Base-by-base conservation (phyloP, 495 filamentous ascomycete genomes). In the Astrocystis sublimbata region DNA sequence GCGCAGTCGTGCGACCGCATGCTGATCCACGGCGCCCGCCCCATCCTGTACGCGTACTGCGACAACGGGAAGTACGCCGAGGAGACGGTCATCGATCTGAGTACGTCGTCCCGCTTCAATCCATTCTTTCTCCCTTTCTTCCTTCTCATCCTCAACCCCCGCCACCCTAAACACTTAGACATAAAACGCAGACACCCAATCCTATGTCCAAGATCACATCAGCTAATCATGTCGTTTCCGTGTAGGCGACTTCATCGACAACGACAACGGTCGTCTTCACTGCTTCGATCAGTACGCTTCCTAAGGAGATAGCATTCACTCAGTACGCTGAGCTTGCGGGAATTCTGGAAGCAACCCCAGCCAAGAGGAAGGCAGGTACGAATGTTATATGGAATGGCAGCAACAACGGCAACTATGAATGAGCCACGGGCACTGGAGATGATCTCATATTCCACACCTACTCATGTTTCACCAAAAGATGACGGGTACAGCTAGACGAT, bases 1-100 rank as follows among this genome's bases (percentile, higher is more conserved):
- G 58, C 31, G 15, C 17, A 23, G 42, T 41, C 46, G 15, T 61
- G 58, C 31, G 15, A 61, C 58, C 33, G 49, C 35, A 51, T 61
- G 58, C 26, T 36, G 26, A 21, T 61, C 15, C 58, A 61, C 23
- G 42, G 45, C 0, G 33, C 26, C n/a, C 36, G 31, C 15, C 36
- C 46, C 12, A 30, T 42, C 33, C 26, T 61, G 15, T 51, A 61
- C n/a, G 58, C 46, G 7, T 51, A 15, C 17, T 61, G 58, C 58
- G 33, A 33, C 36, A 43, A 53, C 26, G 49, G 28, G 10, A 15
- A 13, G 3, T 52, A 51, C 13, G 0, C 35, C 2, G 19, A 23
- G 38, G 26, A 43, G 33, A 33, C 58, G 3, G 28, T 31, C 23
- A 40, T 61, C 26, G 38, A 61, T 28, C 17, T 53, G 3, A 35